These are phyloP conservation scores for Chaetomium fimeti DNA, from an alignment of 495 filamentous ascomycete species.

Conservation along the genomic window DNA sequence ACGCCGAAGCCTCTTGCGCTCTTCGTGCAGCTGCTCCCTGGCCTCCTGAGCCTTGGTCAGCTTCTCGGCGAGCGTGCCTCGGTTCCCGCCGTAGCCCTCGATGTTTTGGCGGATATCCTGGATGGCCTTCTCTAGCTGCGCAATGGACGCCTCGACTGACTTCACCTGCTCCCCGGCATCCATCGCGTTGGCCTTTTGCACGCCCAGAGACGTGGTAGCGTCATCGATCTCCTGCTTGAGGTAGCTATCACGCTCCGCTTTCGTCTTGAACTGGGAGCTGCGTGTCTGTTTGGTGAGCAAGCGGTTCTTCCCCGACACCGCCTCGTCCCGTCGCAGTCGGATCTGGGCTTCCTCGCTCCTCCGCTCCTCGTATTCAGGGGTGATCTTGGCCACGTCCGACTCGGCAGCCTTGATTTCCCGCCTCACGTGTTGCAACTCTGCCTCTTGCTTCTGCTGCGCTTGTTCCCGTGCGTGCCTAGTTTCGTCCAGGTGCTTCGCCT, in stretches of 20 bases:
- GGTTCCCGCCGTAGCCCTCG: conserved; percentile 72
- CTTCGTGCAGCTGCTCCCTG: conserved; percentile 75
- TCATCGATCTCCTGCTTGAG: conserved; percentile 78
- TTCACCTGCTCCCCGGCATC: conserved; percentile 85
- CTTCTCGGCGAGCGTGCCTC: conserved; percentile 66
- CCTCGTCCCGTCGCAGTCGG: conserved; percentile 67
- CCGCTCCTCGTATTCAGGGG: conserved; percentile 70
- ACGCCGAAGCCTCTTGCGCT: conserved; percentile 86
- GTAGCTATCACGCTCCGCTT: conserved; percentile 82
- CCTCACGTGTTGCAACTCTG: conserved; percentile 71
- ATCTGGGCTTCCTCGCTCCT: conserved; percentile 70
- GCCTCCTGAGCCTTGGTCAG: conserved; percentile 77
- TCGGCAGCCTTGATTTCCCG: conserved; percentile 74
- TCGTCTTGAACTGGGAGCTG: conserved; percentile 82
- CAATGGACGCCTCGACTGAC: conserved; percentile 67
- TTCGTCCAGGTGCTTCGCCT: conserved; percentile 74
- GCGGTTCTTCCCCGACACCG: conserved; percentile 71
- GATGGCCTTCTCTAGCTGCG: conserved; percentile 69
- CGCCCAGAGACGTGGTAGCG: conserved; percentile 68
- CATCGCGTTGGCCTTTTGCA: conserved; percentile 76
- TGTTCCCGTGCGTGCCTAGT: conserved; percentile 77
- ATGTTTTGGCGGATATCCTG: conserved; percentile 67
- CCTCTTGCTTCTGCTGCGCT: conserved; percentile 63
- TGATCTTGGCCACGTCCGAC: conserved; percentile 65
- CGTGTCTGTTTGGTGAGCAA: conserved; percentile 93